Conservation (phyloP, 495 filamentous ascomycete genomes). For the Acidiella bohemica region DNA sequence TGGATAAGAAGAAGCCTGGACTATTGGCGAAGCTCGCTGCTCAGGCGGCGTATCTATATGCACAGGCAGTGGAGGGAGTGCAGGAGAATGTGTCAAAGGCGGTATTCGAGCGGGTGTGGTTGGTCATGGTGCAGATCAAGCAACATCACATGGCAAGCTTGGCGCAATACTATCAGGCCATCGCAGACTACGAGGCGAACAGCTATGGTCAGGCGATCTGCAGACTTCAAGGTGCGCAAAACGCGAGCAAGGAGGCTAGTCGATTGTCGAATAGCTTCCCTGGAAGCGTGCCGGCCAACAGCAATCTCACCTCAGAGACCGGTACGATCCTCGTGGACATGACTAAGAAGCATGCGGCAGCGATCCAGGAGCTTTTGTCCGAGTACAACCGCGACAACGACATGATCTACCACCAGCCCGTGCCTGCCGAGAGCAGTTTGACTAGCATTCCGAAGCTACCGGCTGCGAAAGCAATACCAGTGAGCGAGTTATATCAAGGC, state of each 20-base stretch:
- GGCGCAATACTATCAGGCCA: slow-evolving; percentile 86
- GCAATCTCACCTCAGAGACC: slow-evolving; percentile 72
- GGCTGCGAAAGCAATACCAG: slow-evolving; percentile 94
- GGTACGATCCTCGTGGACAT: slow-evolving; percentile 60
- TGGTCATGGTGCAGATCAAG: slow-evolving; percentile 75
- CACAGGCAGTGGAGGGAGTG: slow-evolving; percentile 73
- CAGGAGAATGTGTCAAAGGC: slow-evolving; percentile 86
- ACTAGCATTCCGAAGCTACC: slow-evolving; percentile 76
- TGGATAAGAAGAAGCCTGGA: slow-evolving; percentile 84
- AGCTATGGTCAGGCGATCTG: slow-evolving; percentile 79
- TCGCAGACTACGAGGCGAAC: slow-evolving; percentile 77
- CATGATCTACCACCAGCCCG: slow-evolving; percentile 89
- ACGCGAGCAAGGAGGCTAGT: slow-evolving; percentile 57
- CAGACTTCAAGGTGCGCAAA: slow-evolving; percentile 69
- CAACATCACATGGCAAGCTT: slow-evolving; percentile 69
- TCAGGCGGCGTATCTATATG: slow-evolving; percentile 77
- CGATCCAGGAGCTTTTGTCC: slow-evolving; percentile 64
- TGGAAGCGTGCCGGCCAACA: slow-evolving; percentile 57
- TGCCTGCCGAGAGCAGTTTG: slow-evolving; percentile 72
- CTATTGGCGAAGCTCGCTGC: slow-evolving; percentile 84
- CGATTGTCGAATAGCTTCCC: slow-evolving; percentile 71
- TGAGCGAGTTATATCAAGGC: slow-evolving; percentile 89
- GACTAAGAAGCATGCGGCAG: slow-evolving; percentile 64
- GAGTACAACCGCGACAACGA: slow-evolving; percentile 87
- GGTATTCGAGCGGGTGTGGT: slow-evolving; percentile 94